These are phyloP conservation scores for Heimioporus sp. DNA, from an alignment of 768 basidiomycete genomes.

Conservation along the genomic window DNA sequence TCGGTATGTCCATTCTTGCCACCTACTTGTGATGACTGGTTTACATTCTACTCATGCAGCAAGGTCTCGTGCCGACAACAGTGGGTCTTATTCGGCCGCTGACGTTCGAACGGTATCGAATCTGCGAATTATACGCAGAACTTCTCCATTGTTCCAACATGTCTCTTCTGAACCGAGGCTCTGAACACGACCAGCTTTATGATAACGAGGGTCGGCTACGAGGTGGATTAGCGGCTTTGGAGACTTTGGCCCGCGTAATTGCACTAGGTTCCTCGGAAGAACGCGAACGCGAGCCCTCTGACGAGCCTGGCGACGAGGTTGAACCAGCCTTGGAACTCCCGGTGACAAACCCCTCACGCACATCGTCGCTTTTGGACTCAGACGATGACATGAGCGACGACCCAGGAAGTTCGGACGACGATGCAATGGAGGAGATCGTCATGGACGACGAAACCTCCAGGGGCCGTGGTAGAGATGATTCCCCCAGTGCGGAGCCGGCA, in stretches of 20 bases:
- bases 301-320: constrained; percentile 54
- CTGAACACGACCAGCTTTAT: constrained; percentile 68
- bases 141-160: constrained; percentile 98
- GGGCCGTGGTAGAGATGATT: constrained; percentile 24
- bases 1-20: constrained; percentile 48
- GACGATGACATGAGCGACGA: constrained; percentile 79
- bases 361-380: constrained; percentile 57
- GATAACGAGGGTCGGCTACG: constrained; percentile 80
- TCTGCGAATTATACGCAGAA: constrained; percentile 96
- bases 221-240: constrained; percentile 82
- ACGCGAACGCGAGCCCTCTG: constrained; percentile 53
- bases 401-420: constrained; percentile 74
- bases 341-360: constrained; percentile 50
- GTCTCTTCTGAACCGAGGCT: constrained; percentile 85
- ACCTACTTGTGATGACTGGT: constrained; percentile 4
- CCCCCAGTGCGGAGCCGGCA: constrained; percentile 30
- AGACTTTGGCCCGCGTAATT: constrained; percentile 85
- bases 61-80: constrained; percentile 67
- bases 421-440: constrained; percentile 79
- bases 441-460: constrained; percentile 63
- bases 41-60: constrained; percentile 38
- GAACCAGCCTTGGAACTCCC: constrained; percentile 70
- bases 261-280: constrained; percentile 57
- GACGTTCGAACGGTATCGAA: constrained; percentile 92
- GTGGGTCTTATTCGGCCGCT: constrained; percentile 76